phyloP scores from a whole-genome alignment of 2,329 filamentous ascomycete genomes.

The Chalara sp. region DNA sequence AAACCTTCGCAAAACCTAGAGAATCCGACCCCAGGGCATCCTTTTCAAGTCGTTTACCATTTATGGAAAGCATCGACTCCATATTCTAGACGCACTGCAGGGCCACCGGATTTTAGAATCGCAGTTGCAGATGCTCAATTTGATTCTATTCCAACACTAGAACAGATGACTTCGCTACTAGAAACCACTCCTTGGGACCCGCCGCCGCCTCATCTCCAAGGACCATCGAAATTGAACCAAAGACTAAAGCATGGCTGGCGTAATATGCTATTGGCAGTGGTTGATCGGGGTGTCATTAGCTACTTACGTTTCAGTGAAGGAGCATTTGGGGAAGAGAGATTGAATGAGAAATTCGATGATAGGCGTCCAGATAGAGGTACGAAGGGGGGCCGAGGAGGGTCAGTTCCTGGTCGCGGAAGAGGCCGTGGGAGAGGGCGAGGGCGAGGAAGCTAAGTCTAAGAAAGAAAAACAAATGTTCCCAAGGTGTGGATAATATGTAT shows the following conservation, averaged over 20 bases:
- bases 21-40: conserved; percentile 30
- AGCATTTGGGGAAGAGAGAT: conserved; percentile 67
- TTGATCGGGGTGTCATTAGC: conserved; percentile 85
- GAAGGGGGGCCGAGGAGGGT: conserved; percentile 27
- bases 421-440: conserved; percentile 22
- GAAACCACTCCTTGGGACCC: conserved; percentile 66
- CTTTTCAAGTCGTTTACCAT: conserved; percentile 71
- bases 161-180: conserved; percentile 65
- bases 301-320: conserved; percentile 77
- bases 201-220: conserved; percentile 34
- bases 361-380: conserved; percentile 30
- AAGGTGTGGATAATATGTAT: too few relatives aligned
- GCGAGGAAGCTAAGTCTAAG: conserved; percentile 13
- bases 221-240: conserved; percentile 56
- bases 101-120: conserved; percentile 75
- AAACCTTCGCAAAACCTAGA: conserved; percentile 40
- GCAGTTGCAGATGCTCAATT: conserved; percentile 73
- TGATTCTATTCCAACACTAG: conserved; percentile 64
- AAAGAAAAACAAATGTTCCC: too few relatives aligned
- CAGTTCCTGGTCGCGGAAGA: conserved; percentile 31
- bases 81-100: conserved; percentile 76
- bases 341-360: conserved; percentile 55
- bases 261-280: conserved; percentile 79
- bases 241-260: conserved; percentile 78
- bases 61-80: conserved; percentile 67